phyloP scores from a whole-genome alignment of 1,139 yeast genomes.

The Sugiyamaella sp. region DNA sequence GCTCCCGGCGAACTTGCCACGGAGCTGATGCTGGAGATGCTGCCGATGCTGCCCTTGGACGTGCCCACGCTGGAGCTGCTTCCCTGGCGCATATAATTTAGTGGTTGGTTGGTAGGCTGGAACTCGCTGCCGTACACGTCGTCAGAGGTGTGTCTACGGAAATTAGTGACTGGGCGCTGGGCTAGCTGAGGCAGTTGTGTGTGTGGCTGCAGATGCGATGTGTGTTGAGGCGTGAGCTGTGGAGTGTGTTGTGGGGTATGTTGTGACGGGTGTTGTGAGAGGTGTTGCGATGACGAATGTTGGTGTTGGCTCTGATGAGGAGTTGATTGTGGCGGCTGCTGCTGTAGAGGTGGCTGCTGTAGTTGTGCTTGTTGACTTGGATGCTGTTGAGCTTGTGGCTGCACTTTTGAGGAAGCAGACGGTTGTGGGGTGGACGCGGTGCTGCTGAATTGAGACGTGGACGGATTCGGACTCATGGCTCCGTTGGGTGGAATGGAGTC shows the following conservation, averaged over 20 bases:
- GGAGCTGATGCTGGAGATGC: conserved; percentile 19
- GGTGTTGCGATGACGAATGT: neutral
- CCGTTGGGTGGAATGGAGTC: conserved; percentile 16
- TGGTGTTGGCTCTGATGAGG: neutral
- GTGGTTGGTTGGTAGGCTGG: conserved; percentile 1
- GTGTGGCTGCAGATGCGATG: no score
- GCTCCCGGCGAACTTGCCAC: conserved; percentile 18
- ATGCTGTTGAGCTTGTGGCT: neutral
- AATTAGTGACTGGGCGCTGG: conserved; percentile 10
- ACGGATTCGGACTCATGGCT: conserved; percentile 13
- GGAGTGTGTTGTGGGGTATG: neutral
- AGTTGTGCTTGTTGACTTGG: neutral
- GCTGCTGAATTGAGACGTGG: conserved; percentile 10
- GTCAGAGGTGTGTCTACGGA: conserved; percentile 37
- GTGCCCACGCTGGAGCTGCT: conserved; percentile 19
- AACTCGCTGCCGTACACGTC: conserved; percentile 25
- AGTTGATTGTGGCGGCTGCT: neutral
- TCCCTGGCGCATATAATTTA: conserved; percentile 15
- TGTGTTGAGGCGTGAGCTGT: no score
- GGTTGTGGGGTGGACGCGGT: conserved; percentile 19
- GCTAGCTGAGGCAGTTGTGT: neutral
- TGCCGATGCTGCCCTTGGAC: conserved; percentile 17
- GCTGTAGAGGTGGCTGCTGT: neutral
- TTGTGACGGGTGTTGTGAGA: neutral
- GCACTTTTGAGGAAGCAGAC: neutral